These are phyloP conservation scores for Cordyceps cicadae DNA, from an alignment of 2,329 filamentous ascomycete genomes.

Conservation along the genomic window DNA sequence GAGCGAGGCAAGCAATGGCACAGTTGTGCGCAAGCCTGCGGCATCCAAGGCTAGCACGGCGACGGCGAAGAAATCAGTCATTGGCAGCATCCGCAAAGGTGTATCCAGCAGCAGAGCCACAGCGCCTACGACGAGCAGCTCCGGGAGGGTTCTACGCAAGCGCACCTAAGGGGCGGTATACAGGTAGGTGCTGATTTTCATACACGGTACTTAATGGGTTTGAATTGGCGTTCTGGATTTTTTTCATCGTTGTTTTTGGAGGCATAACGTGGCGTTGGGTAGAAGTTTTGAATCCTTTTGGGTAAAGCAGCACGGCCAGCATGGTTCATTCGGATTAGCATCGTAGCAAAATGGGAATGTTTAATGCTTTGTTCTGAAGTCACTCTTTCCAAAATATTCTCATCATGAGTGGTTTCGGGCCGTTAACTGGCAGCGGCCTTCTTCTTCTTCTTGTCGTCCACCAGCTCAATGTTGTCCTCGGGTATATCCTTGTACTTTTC, in stretches of 20 bases:
- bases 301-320: slow-evolving; percentile 1
- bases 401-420: neutral
- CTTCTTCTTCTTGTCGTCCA: slow-evolving; percentile 94
- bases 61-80: slow-evolving; percentile 42
- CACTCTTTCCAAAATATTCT: neutral
- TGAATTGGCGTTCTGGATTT: slow-evolving; percentile 8
- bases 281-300: neutral
- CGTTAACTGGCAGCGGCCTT: slow-evolving; percentile 21
- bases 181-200: neutral
- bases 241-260: neutral
- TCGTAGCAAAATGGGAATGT: slow-evolving; percentile 5
- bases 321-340: neutral
- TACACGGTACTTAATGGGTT: slow-evolving; percentile 8
- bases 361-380: slow-evolving; percentile 1
- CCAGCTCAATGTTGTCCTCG: slow-evolving; percentile 87
- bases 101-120: slow-evolving; percentile 35
- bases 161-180: slow-evolving; percentile 29
- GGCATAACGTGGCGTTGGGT: slow-evolving; percentile 7
- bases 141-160: slow-evolving; percentile 48
- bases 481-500: slow-evolving; percentile 87
- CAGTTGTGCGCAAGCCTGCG: slow-evolving; percentile 50
- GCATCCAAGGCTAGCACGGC: slow-evolving; percentile 28
- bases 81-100: slow-evolving; percentile 46
- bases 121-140: slow-evolving; percentile 34
- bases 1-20: slow-evolving; percentile 56